Percentiles rank a stretch among this genome's conserved stretches.
Conservation (phyloP, 805 yeast species). For the Wickerhamiella azymoides region DNA sequence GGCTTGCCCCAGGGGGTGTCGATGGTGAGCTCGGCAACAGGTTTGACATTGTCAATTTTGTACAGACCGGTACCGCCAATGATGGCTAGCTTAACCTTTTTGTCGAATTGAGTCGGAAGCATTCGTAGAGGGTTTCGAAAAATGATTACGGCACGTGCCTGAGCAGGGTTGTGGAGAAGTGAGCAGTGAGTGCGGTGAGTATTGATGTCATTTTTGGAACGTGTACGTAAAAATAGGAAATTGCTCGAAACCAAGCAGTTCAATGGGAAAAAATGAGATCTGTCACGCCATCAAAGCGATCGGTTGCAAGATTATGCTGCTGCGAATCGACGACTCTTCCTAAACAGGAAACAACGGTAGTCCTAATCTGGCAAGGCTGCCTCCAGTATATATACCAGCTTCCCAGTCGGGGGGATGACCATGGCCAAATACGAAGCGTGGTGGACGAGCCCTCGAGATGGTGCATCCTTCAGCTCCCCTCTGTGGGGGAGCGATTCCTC, state of each 20-base stretch:
- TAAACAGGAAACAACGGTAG: background rate
- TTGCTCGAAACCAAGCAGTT: too few species aligned
- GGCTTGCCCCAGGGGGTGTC: constrained; percentile 98
- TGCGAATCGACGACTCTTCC: constrained; percentile 19
- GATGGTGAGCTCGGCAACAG: constrained; percentile 70
- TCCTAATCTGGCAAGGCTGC: background rate
- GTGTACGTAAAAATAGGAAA: too few species aligned
- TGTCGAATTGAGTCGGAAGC: constrained; percentile 9
- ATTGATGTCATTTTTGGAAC: too few species aligned
- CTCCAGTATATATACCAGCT: background rate
- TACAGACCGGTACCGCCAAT: constrained; percentile 99
- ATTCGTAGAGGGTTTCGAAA: background rate
- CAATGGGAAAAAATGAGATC: too few species aligned
- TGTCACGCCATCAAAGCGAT: too few species aligned
- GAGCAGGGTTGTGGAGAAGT: too few species aligned
- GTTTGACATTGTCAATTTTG: constrained; percentile 64
- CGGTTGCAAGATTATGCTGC: constrained; percentile 23
- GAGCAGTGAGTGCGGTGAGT: too few species aligned
- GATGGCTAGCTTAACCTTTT: constrained; percentile 65
- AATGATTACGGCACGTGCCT: constrained; percentile 7
- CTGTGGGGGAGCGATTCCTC: background rate
- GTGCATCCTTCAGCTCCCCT: background rate
- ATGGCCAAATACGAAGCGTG: constrained; percentile 1
- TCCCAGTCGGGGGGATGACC: background rate
- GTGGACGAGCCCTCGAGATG: background rate